These are phyloP conservation scores for Cryptococcus deneoformans DNA, from an alignment of 1,284 basidiomycete genomes.

Conservation along the genomic window DNA sequence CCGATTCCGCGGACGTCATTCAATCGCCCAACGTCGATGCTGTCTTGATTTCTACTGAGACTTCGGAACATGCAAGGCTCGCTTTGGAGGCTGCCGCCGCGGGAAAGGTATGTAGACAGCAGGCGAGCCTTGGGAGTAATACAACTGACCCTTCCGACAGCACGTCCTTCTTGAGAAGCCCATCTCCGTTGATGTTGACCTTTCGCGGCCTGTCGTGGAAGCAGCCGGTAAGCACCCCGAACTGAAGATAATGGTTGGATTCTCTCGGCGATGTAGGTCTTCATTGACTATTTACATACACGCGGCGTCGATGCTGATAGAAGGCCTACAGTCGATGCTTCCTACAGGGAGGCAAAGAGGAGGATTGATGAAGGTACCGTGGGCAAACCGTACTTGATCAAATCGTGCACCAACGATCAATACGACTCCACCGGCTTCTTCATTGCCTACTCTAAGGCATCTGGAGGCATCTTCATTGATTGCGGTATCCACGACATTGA, in stretches of 20 bases:
- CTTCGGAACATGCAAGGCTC: neutral
- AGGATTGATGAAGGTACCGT: neutral
- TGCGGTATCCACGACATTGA: slow-evolving; percentile 29
- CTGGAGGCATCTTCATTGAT: slow-evolving; percentile 27
- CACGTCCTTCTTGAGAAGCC: no score
- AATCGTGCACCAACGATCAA: slow-evolving; percentile 18
- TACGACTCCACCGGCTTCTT: slow-evolving; percentile 9
- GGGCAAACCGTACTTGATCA: slow-evolving; percentile 16
- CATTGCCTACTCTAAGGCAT: slow-evolving; percentile 13
- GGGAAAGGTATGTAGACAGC: neutral
- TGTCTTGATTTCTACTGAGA: neutral
- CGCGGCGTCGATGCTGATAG: neutral
- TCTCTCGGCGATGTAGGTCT: neutral
- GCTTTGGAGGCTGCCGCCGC: neutral
- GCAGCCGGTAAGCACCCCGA: neutral
- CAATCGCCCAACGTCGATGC: neutral
- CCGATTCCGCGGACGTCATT: no score
- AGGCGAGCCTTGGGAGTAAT: neutral
- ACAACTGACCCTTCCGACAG: neutral
- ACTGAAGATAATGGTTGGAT: neutral
- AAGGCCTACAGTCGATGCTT: neutral
- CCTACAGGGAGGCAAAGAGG: neutral
- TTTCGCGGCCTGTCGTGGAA: no score
- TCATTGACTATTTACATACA: neutral
- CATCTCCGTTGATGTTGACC: no score